A percentile compares a stretch with the other conserved stretches of the same genome.
Conservation (phyloP, 768 basidiomycete genomes). For the Rhodotorula graminis region DNA sequence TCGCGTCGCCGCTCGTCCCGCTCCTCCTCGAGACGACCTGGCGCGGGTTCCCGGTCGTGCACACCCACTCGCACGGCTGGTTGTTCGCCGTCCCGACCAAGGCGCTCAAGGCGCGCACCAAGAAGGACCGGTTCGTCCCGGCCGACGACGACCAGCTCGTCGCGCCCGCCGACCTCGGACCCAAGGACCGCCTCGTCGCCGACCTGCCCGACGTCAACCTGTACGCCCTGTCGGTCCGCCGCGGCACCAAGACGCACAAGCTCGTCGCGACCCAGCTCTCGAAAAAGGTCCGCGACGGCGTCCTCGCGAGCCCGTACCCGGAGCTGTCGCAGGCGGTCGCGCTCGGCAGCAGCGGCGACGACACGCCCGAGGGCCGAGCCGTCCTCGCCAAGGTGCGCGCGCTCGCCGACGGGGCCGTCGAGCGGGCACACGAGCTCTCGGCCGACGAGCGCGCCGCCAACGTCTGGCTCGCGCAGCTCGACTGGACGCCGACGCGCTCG, state of each 20-base stretch:
- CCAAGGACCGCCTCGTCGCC: neutral
- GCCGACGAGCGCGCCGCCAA: slow-evolving; percentile 2
- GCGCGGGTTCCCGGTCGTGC: slow-evolving; percentile 45
- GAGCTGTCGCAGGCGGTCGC: slow-evolving; percentile 51
- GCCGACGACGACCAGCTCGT: slow-evolving; percentile 2
- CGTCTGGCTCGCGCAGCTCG: slow-evolving; percentile 60
- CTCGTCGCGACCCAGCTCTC: slow-evolving; percentile 12
- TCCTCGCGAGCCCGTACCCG: slow-evolving; percentile 40
- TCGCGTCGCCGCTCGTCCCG: slow-evolving; percentile 48
- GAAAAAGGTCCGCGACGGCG: slow-evolving; percentile 9
- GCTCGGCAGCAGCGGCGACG: slow-evolving; percentile 53
- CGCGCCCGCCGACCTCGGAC: neutral
- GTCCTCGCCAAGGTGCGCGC: slow-evolving; percentile 51
- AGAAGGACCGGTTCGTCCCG: neutral
- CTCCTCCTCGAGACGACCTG: slow-evolving; percentile 56
- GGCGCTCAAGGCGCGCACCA: neutral
- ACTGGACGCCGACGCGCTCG: slow-evolving; percentile 54
- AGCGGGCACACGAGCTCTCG: neutral
- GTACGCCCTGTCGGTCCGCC: slow-evolving; percentile 5
- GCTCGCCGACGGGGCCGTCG: slow-evolving; percentile 41
- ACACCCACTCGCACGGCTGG: slow-evolving; percentile 46
- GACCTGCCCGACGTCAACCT: neutral
- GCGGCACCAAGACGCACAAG: neutral
- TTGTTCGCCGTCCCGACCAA: slow-evolving; percentile 42
- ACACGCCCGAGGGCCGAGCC: slow-evolving; percentile 45